Base-by-base conservation (phyloP, 164 flowering plant genomes). In the Kalanchoe fedtschenkoi region DNA sequence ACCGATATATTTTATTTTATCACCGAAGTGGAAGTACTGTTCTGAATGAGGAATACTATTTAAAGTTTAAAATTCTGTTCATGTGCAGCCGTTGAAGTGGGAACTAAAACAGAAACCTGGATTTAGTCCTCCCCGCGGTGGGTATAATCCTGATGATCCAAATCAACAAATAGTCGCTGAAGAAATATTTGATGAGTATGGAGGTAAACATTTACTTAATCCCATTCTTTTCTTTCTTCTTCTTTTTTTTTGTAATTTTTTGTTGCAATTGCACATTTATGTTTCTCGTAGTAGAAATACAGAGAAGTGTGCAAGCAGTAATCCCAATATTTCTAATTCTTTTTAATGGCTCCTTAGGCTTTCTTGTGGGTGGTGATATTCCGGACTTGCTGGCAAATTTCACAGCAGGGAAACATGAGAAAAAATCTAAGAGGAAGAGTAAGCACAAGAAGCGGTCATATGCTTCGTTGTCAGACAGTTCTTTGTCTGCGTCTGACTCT, bases 151-250 rank as follows among this genome's bases (percentile, higher is more conserved):
- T 0, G 96, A 93, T 75, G 99, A 93, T 67, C 97, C 99, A 16
- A 93, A 93, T 75, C 97, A 90, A 72, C 96, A 93, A 74, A 93
- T 93, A 68, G 95, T 90, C 72, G 95, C 96, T 41, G 97, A 93
- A 64, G 96, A 90, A 72, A 93, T 93, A 69, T 90, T 85, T 79
- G 99, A 93, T 65, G 99, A 93, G 68, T 93, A 93, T 74, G 97
- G 97, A 85, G 99, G 97, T 88, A 73, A 59, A 41, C 44, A 34
- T 11, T 24, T 66, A 68, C n/a, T n/a, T 58, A 26, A 37, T 7
- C 39, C 7, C 14, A 5, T 15, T 42, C 9, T 44, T 33, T 44
- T 29, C 21, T 37, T 22, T 62, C 0, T 26, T 26, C 56, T 22
- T 62, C 0, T 26, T 26, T 60, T 15, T 17, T 39, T 43, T 21